Base-by-base conservation (phyloP, 257 asterid species). In the Penstemon barbatus region DNA sequence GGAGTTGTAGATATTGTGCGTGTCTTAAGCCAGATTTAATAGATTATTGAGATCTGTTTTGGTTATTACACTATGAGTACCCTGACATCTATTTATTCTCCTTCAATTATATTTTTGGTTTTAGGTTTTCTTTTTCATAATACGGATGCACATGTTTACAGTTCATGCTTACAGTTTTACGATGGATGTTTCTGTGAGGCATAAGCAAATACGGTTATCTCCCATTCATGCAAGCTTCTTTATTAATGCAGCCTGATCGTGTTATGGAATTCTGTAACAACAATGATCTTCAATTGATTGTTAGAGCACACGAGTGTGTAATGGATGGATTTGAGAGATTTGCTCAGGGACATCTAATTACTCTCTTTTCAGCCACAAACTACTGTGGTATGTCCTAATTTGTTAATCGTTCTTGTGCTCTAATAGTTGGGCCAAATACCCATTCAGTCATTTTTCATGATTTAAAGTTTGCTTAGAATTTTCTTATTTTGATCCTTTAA, bases 301-400 rank as follows among this genome's bases (percentile, higher is more conserved):
- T 95, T 69, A 85, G 99, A 69, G 99, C 99, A 3, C 97, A 91
- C 13, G 99, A 95, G 80, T 91, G 99, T 63, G 99, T 95, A 77
- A 95, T 95, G 99, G 99, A 95, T 89, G 99, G 99, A 65, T 95
- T 95, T 74, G 99, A 95, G 80, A 82, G 99, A 74, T 94, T 94
- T 83, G 99, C 99, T 65, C 99, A 94, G 83, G 99, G 99, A 59
- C 99, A 94, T 82, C 68, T 89, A 63, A 94, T 94, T 41, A 94
- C 99, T 50, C 97, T 94, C 12, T 94, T 94, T 68, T 94, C 99
- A 52, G 99, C 99, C 66, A 95, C 98, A 52, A 95, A 95, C 80
- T 95, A 95, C 79, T 95, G 99, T 53, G 99, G 99, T 95, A 87
- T 63, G 89, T 66, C 38, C 49, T 69, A 41, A 54, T 52, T 37